Conservation (phyloP, 1,139 yeast genomes). For the Lodderomyces theae region DNA sequence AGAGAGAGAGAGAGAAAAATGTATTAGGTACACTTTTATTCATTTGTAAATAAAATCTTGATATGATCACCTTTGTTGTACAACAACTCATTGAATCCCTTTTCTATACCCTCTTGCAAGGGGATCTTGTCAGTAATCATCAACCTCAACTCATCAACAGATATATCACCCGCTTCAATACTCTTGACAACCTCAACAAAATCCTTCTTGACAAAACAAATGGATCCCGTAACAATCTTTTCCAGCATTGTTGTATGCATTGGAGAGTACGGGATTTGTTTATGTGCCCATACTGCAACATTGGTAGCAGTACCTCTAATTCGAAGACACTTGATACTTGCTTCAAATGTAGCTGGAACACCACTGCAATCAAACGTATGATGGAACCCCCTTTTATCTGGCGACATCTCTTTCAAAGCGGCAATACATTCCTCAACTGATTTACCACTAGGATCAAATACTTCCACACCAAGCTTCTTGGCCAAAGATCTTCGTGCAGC, state of each 20-base stretch:
- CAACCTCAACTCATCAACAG: constrained; percentile 21
- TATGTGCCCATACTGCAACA: constrained; percentile 51
- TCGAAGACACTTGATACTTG: constrained; percentile 47
- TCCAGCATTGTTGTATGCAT: constrained; percentile 41
- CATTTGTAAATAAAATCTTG: constrained; percentile 23
- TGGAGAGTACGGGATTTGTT: constrained; percentile 27
- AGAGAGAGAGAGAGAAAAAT: too few species aligned
- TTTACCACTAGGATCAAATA: constrained; percentile 42
- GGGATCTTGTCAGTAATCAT: constrained; percentile 35
- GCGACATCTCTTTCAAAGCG: constrained; percentile 33
- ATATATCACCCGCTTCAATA: constrained; percentile 28
- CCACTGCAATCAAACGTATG: constrained; percentile 65
- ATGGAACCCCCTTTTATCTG: constrained; percentile 53
- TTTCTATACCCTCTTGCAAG: constrained; percentile 33
- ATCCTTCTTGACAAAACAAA: constrained; percentile 38
- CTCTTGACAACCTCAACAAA: constrained; percentile 36
- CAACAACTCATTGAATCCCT: constrained; percentile 34
- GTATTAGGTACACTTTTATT: too few species aligned
- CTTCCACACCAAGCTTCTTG: constrained; percentile 45
- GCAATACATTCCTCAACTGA: constrained; percentile 18
- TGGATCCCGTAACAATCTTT: constrained; percentile 38
- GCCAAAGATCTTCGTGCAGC: constrained; percentile 53
- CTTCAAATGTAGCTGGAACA: constrained; percentile 49
- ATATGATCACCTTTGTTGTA: constrained; percentile 37
- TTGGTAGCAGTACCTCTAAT: constrained; percentile 65